Base-by-base conservation (phyloP, 2,329 filamentous ascomycete species). In the Phaeosphaeria sp. region DNA sequence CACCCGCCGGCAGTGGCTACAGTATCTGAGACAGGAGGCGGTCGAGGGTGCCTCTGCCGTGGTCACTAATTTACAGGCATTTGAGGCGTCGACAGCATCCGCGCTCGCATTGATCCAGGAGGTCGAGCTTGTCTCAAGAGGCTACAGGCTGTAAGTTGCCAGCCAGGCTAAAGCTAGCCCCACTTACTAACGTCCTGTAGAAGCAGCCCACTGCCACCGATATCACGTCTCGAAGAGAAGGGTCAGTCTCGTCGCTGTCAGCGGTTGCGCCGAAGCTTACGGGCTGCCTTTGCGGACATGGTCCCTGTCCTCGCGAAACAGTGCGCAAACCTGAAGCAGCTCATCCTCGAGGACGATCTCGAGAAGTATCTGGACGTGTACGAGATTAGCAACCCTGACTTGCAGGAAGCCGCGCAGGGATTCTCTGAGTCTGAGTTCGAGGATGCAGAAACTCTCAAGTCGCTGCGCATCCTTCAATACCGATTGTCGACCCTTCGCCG, bases 61-160 rank as follows among this genome's bases (percentile, higher is more conserved):
- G 63, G 88, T 95, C 46, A 82, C 86, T 47, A 89, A 87, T 69
- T 88, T 92, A 40, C 92, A 96, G 72, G 87, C 89, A 49, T 92
- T 96, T 67, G 93, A 97, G 77, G 87, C 89, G 42, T 89, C 89
- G 21, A 88, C 87, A 42, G 88, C 89, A 40, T 90, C 91, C 30
- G 90, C 91, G 2, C 82, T 97, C 54, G 88, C 90, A 39, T 85
- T 97, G 59, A 89, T 97, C 61, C 93, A 97, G 75, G 93, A 97
- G 78, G 93, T 97, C n/a, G 93, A 97, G 79, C 84, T 97, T 30
- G 93, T 97, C 24, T 96, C 93, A 27, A 87, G 93, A 66, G 93
- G 93, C 21, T 97, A 96, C 77, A 86, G 91, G 78, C 83, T 97
- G 88, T 92, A 78, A 76, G 88, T 80, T 49, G 46, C 33, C 39